phyloP scores from a whole-genome alignment of 2,329 filamentous ascomycete species.

The Emmonsiellopsis sp. region DNA sequence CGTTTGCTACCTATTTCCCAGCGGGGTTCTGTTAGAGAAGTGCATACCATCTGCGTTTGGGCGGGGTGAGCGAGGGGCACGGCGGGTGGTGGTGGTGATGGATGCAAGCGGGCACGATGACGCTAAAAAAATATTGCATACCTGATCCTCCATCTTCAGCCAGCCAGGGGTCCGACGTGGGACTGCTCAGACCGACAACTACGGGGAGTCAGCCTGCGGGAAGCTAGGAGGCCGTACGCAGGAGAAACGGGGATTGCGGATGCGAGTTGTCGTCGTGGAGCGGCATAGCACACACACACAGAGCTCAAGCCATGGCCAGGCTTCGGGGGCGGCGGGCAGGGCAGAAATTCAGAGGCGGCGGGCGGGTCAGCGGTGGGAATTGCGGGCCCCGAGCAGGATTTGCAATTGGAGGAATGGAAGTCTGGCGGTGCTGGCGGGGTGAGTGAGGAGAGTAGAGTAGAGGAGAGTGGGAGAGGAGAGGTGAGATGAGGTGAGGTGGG shows the following conservation, averaged over 20 bases:
- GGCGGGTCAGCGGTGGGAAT: neutral
- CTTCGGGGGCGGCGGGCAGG: neutral
- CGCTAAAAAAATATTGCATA: conserved; percentile 15
- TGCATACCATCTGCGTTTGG: conserved; percentile 11
- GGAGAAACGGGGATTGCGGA: conserved; percentile 10
- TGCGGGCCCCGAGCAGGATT: conserved; percentile 1
- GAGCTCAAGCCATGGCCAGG: conserved; percentile 1
- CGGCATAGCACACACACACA: conserved; percentile 15
- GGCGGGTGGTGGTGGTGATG: conserved; percentile 5
- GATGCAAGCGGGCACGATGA: neutral
- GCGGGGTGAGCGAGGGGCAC: conserved; percentile 1
- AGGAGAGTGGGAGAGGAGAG: no score
- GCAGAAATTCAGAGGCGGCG: neutral
- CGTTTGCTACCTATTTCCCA: conserved; percentile 67
- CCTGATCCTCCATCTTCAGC: conserved; percentile 38
- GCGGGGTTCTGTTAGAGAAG: neutral
- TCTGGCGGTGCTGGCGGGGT: no score
- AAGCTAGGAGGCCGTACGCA: conserved; percentile 11
- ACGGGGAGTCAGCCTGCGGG: conserved; percentile 10
- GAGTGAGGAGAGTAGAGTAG: no score
- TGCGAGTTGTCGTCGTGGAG: conserved; percentile 16
- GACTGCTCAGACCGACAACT: conserved; percentile 3
- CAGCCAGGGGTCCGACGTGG: conserved; percentile 19
- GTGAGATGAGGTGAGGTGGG: no score
- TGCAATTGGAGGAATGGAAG: neutral